phyloP scores from a whole-genome alignment of 352 stramenopile species.

The Lagenidium giganteum region DNA sequence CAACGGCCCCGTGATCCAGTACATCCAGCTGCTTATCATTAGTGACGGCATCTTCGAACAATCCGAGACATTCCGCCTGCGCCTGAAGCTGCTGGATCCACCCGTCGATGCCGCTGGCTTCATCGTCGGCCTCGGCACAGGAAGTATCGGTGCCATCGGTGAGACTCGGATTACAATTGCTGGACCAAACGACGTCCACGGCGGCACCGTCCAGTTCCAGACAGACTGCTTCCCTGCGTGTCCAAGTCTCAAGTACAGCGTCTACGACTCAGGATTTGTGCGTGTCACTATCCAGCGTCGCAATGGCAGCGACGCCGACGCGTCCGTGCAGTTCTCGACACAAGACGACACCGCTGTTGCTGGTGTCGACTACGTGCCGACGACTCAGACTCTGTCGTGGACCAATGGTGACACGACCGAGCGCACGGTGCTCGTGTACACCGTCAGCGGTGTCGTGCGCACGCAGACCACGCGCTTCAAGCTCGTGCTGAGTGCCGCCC shows the following conservation, averaged over 20 bases:
- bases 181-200: slow-evolving; percentile 50
- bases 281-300: slow-evolving; percentile 48
- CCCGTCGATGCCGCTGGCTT: slow-evolving; percentile 8
- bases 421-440: slow-evolving; percentile 39
- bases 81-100: slow-evolving; percentile 24
- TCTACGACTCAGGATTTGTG: slow-evolving; percentile 40
- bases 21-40: slow-evolving; percentile 35
- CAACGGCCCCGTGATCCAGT: slow-evolving; percentile 23
- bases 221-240: slow-evolving; percentile 68
- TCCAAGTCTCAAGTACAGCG: slow-evolving; percentile 30
- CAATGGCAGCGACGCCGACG: slow-evolving; percentile 38
- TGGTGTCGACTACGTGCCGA: slow-evolving; percentile 40
- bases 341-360: slow-evolving; percentile 38
- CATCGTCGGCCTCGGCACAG: slow-evolving; percentile 12
- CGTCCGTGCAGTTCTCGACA: slow-evolving; percentile 36
- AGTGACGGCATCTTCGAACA: slow-evolving; percentile 49
- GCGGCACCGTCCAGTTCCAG: slow-evolving; percentile 54
- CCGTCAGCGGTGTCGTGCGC: slow-evolving; percentile 27
- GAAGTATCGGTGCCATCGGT: slow-evolving; percentile 30
- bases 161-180: slow-evolving; percentile 45
- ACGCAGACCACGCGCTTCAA: slow-evolving; percentile 22
- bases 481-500: slow-evolving; percentile 28
- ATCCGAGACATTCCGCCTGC: slow-evolving; percentile 40
- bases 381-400: slow-evolving; percentile 37
- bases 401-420: slow-evolving; percentile 41